A percentile compares a stretch with the other conserved stretches of the same genome.
Evolutionary conservation across 352 stramenopile species (phyloP).

Genomic region (Globisporangium iwayamae): DNA sequence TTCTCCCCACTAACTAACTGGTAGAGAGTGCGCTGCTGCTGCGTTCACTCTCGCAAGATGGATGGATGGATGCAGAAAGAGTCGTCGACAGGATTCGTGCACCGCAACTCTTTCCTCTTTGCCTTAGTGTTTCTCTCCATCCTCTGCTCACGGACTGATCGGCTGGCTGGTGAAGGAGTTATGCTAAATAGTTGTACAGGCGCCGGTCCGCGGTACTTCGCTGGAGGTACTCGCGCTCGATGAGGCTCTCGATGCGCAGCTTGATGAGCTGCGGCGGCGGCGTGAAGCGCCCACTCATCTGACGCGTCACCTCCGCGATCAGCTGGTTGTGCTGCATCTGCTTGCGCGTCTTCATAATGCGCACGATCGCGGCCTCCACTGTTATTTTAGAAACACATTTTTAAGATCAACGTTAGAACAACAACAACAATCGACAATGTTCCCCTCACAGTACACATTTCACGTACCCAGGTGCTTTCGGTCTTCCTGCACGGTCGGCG

Average conservation of each 20-base stretch:
- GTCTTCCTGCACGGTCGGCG: constrained; percentile 93
- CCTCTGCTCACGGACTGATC: not conserved
- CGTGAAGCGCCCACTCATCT: constrained; percentile 90
- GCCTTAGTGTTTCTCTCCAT: not conserved
- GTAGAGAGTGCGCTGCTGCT: no score
- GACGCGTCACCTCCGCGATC: constrained; percentile 87
- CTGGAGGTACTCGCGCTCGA: constrained; percentile 99
- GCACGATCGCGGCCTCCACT: constrained; percentile 92
- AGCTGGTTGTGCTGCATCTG: constrained; percentile 90
- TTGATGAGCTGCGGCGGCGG: constrained; percentile 96
- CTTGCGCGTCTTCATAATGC: constrained; percentile 95
- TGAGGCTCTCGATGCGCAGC: constrained; percentile 97
- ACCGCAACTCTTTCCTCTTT: not conserved
- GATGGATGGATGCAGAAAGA: no score
- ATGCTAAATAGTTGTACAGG: constrained; percentile 98
- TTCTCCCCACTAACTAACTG: not conserved
- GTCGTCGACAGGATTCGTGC: not conserved
- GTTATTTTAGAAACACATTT: not conserved
- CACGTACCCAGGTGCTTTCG: constrained; percentile 88
- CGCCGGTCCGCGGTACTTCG: constrained; percentile 89
- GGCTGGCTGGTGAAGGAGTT: constrained; percentile 18
- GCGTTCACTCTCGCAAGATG: no score
- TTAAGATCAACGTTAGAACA: not conserved
- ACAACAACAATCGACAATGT: not conserved
- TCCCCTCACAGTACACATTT: not conserved